These are phyloP conservation scores for Pyrenophora teres DNA, from an alignment of 2,329 filamentous ascomycete genomes.

Conservation along the genomic window DNA sequence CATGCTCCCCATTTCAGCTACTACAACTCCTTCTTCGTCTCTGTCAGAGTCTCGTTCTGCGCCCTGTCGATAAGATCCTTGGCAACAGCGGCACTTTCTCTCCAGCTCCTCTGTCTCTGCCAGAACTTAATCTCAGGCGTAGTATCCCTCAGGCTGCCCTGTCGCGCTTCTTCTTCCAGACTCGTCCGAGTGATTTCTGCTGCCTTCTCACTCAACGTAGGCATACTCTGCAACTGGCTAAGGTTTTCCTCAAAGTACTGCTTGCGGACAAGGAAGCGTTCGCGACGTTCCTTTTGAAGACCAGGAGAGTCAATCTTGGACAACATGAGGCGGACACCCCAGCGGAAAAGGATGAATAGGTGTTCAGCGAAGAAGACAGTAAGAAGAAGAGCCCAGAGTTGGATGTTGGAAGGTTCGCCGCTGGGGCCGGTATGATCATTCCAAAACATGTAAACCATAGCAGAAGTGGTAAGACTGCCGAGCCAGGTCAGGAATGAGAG, in stretches of 20 bases:
- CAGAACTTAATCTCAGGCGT: conserved; percentile 59
- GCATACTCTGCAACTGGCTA: conserved; percentile 57
- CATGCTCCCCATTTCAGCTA: too few species aligned
- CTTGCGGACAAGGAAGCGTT: conserved; percentile 81
- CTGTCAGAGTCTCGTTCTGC: conserved; percentile 30
- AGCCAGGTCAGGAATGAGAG: conserved; percentile 92
- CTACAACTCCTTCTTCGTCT: conserved; percentile 47
- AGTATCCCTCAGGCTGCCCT: conserved; percentile 47
- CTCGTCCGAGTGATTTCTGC: conserved; percentile 66
- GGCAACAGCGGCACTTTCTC: conserved; percentile 58
- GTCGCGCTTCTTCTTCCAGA: conserved; percentile 63
- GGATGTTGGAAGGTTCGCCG: conserved; percentile 71
- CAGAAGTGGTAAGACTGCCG: conserved; percentile 83
- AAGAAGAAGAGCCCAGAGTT: conserved; percentile 78
- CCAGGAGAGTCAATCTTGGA: conserved; percentile 83
- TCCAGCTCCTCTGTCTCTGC: conserved; percentile 56
- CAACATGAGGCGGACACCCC: conserved; percentile 73
- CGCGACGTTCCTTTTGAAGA: conserved; percentile 79
- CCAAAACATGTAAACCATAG: conserved; percentile 87
- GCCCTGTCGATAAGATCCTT: conserved; percentile 55
- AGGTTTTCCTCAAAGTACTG: conserved; percentile 76
- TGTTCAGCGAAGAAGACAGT: conserved; percentile 87
- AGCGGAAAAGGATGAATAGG: conserved; percentile 78
- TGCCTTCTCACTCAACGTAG: conserved; percentile 49
- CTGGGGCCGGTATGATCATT: conserved; percentile 67